Base-by-base conservation (phyloP, 495 filamentous ascomycete genomes). In the Pyrenopolyporus hunteri region DNA sequence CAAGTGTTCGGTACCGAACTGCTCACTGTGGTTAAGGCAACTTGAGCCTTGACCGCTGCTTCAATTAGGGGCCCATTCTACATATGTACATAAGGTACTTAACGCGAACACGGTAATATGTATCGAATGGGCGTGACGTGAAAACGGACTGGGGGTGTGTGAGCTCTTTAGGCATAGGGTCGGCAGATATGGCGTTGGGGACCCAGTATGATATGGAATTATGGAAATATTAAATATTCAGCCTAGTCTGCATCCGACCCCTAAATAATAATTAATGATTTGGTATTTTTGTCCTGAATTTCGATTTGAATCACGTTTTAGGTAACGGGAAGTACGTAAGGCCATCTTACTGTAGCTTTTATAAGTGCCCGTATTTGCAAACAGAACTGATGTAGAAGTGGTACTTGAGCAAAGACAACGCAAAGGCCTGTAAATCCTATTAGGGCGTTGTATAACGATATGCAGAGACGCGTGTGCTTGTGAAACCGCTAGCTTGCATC, bases 1-100 rank as follows among this genome's bases (percentile, higher is more conserved):
- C 76, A 74, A 7, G 76, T 98, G 1, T 99, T 99, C 69, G 89
- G 90, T 43, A 99, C 95, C 13, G 89, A 94, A 76, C 76, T 98
- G 19, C 69, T 77, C 1, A 78, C 81, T 46, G 77, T 71, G 26
- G 69, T 73, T 20, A 90, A 90, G 80, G 74, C 80, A 23, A 78
- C 84, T 62, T 90, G 78, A 40, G 32, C 13, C 44, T 13, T 36
- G 13, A 10, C 39, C 13, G 6, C 32, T 42, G 16, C 48, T 35
- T 17, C 37, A 4, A n/a, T n/a, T 14, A 10, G 37, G 20, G 45
- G 22, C 28, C 52, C 31, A 54, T 44, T 33, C 25, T 23, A n/a
- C 6, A 14, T 39, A 26, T n/a, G n/a, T n/a, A n/a, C n/a, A n/a
- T n/a, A n/a, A n/a, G n/a, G n/a, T n/a, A n/a, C n/a, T n/a, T n/a